phyloP scores from a whole-genome alignment of 352 stramenopile species.

The Pythium apleroticum region DNA sequence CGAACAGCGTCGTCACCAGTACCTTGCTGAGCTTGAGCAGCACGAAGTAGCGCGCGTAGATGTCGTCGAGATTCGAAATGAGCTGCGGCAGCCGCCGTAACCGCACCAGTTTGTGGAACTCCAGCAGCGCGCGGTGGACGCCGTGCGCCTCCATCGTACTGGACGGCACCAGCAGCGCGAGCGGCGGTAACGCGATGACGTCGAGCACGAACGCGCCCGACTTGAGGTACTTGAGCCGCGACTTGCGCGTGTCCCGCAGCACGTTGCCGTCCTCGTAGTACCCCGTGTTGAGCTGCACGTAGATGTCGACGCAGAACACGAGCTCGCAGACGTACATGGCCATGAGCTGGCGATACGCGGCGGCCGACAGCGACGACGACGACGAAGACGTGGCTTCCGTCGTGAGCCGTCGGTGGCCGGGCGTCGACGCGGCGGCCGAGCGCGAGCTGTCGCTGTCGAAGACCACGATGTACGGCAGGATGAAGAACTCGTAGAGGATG shows the following conservation, averaged over 20 bases:
- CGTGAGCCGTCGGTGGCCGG: conserved; percentile 5
- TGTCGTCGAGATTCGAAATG: conserved; percentile 58
- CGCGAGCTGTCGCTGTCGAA: conserved; percentile 29
- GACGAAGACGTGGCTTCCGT: not conserved
- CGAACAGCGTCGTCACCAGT: conserved; percentile 42
- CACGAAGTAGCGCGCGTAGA: conserved; percentile 64
- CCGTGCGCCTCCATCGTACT: not conserved
- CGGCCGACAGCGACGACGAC: conserved; percentile 2
- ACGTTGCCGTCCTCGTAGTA: conserved; percentile 76
- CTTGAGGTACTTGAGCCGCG: conserved; percentile 58
- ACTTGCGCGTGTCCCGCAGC: conserved; percentile 55
- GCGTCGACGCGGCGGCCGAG: not conserved
- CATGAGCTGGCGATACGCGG: conserved; percentile 26
- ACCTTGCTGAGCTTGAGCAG: conserved; percentile 61
- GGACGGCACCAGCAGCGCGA: conserved; percentile 40
- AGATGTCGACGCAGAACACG: conserved; percentile 62
- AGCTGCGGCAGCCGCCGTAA: conserved; percentile 47
- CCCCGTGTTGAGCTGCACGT: conserved; percentile 70
- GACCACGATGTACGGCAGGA: conserved; percentile 44
- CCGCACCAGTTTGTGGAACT: conserved; percentile 60
- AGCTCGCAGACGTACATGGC: conserved; percentile 55
- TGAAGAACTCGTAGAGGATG: conserved; percentile 54
- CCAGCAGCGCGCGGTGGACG: conserved; percentile 27
- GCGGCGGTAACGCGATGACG: conserved; percentile 43
- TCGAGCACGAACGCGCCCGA: conserved; percentile 55